Evolutionary conservation across 176 grass and related monocot genomes (phyloP).

Genomic region (Rhynchospora breviuscula): DNA sequence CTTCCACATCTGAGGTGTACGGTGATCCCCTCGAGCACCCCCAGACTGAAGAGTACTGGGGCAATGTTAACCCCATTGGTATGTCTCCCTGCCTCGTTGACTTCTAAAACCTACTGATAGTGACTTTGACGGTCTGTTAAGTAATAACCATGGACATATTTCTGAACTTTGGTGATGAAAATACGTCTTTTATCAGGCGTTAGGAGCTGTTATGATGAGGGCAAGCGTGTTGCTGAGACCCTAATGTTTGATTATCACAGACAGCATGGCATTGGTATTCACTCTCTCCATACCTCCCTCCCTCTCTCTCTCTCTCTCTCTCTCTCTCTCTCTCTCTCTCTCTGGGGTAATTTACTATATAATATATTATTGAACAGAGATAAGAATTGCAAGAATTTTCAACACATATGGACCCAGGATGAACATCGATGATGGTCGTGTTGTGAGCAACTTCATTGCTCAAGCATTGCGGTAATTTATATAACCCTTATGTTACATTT

Average conservation of each 20-base stretch:
- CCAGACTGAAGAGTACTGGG: conserved; percentile 97
- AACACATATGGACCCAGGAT: conserved; percentile 99
- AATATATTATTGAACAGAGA: conserved; percentile 48
- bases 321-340: background rate
- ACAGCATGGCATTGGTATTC: conserved; percentile 92
- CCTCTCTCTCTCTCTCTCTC: conserved; percentile 15
- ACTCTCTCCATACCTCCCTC: conserved; percentile 12
- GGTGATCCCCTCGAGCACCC: conserved; percentile 97
- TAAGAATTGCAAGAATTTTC: conserved; percentile 99
- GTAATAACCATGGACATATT: conserved; percentile 19
- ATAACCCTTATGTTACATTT: conserved; percentile 17
- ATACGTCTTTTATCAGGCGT: conserved; percentile 51
- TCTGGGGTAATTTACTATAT: background rate
- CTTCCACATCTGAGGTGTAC: conserved; percentile 97
- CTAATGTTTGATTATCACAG: conserved; percentile 99
- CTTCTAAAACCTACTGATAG: background rate
- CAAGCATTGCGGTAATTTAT: conserved; percentile 86
- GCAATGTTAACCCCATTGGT: conserved; percentile 99
- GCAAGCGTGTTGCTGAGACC: conserved; percentile 97
- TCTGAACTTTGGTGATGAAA: conserved; percentile 14
- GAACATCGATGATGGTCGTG: conserved; percentile 99
- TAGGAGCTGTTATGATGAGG: conserved; percentile 99
- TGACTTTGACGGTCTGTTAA: background rate
- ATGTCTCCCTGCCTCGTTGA: background rate
- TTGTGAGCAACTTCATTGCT: conserved; percentile 99